These are phyloP conservation scores for Candida tunisiensis DNA, from an alignment of 1,139 yeast genomes.

Conservation along the genomic window DNA sequence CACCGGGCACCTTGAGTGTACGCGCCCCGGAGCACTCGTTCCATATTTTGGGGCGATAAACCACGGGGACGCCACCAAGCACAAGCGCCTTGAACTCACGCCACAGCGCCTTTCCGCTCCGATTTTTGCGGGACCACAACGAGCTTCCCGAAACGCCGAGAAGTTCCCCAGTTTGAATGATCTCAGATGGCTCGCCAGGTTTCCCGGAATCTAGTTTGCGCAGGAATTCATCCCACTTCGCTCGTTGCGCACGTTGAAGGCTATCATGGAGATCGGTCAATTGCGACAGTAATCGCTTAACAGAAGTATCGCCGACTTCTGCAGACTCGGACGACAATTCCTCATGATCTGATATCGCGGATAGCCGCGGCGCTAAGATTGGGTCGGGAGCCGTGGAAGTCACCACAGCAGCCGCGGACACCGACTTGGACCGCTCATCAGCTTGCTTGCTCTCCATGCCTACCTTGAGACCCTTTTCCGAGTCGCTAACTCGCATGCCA, in stretches of 20 bases:
- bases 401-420: no score
- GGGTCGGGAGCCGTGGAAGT: no score
- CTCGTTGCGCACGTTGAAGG: constrained; percentile 15
- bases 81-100: constrained; percentile 24
- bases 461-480: no score
- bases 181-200: constrained; percentile 5
- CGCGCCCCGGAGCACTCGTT: constrained; percentile 37
- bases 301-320: no score
- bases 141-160: constrained; percentile 24
- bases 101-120: constrained; percentile 14
- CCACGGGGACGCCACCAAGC: constrained; percentile 30
- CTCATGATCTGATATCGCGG: no score
- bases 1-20: constrained; percentile 30
- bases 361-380: no score
- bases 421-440: no score
- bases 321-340: no score
- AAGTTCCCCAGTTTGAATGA: constrained; percentile 17
- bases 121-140: constrained; percentile 6
- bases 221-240: constrained; percentile 20
- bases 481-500: no score
- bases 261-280: constrained; percentile 18
- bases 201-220: constrained; percentile 9
- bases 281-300: constrained; percentile 17
- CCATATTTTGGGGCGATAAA: constrained; percentile 35
- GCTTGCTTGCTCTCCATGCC: no score